A percentile compares a stretch with the other conserved stretches of the same genome.
Evolutionary conservation across 2,329 filamentous ascomycete species (phyloP).

Genomic region (Cladorrhinum sp.): DNA sequence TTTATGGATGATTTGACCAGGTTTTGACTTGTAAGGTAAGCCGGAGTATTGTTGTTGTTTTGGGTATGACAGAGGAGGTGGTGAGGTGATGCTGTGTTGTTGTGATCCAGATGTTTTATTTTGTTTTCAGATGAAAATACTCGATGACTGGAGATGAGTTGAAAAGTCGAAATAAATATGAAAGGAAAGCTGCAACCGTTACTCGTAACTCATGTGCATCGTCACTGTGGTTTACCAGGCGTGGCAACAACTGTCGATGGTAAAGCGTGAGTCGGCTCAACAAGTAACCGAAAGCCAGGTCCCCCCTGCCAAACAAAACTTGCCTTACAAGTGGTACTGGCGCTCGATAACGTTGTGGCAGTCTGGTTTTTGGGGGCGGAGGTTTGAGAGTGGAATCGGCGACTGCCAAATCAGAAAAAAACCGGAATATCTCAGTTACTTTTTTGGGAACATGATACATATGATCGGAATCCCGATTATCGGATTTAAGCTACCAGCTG

Average conservation of each 20-base stretch:
- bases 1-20: slow-evolving; percentile 9
- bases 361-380: too few relatives aligned
- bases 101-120: too few relatives aligned
- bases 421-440: neutral
- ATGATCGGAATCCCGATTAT: neutral
- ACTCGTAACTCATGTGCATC: neutral
- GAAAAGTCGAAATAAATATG: too few relatives aligned
- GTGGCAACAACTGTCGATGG: neutral
- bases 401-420: neutral
- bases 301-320: neutral
- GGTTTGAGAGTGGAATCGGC: neutral
- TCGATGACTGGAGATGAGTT: too few relatives aligned
- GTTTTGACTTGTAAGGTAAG: too few relatives aligned
- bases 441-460: neutral
- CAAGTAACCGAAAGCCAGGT: neutral
- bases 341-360: too few relatives aligned
- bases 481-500: neutral
- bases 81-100: neutral
- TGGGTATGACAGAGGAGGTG: neutral
- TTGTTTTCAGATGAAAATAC: too few relatives aligned
- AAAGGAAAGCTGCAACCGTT: too few relatives aligned
- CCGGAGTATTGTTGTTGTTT: too few relatives aligned
- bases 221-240: neutral
- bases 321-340: too few relatives aligned
- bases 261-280: neutral